These are phyloP conservation scores for Eremothecium cymbalariae DNA, from an alignment of 1,139 yeast genomes.

Conservation along the genomic window DNA sequence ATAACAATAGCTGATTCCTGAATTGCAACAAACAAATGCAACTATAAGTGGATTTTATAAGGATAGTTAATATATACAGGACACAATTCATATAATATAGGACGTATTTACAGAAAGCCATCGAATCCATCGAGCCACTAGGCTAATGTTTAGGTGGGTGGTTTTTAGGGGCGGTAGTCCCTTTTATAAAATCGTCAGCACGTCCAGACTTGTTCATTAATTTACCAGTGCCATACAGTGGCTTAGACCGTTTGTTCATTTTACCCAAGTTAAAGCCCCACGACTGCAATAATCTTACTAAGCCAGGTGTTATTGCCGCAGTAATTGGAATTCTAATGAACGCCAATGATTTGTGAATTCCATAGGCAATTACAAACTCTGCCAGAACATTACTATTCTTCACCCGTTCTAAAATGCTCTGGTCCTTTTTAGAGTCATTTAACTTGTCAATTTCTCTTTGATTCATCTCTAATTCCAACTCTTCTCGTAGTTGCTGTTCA, in stretches of 20 bases:
- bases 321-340: conserved; percentile 80
- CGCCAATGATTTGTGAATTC: conserved; percentile 76
- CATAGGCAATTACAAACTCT: conserved; percentile 86
- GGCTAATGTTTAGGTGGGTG: conserved; percentile 20
- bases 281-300: conserved; percentile 54
- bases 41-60: no score
- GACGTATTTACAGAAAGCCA: no score
- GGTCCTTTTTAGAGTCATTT: conserved; percentile 16
- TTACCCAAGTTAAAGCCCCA: conserved; percentile 81
- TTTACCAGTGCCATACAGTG: conserved; percentile 22
- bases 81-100: no score
- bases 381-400: conserved; percentile 42
- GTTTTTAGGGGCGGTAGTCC: conserved; percentile 18
- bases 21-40: no score
- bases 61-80: no score
- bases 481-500: conserved; percentile 27
- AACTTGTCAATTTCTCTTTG: conserved; percentile 16
- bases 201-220: conserved; percentile 25
- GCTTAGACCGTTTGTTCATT: conserved; percentile 31
- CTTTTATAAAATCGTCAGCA: conserved; percentile 24
- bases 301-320: conserved; percentile 83
- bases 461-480: conserved; percentile 20
- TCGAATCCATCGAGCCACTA: conserved; percentile 31
- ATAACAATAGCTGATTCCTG: no score
- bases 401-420: conserved; percentile 22